Conservation (phyloP, 441 rosid species). For the Codiaeum variegatum region DNA sequence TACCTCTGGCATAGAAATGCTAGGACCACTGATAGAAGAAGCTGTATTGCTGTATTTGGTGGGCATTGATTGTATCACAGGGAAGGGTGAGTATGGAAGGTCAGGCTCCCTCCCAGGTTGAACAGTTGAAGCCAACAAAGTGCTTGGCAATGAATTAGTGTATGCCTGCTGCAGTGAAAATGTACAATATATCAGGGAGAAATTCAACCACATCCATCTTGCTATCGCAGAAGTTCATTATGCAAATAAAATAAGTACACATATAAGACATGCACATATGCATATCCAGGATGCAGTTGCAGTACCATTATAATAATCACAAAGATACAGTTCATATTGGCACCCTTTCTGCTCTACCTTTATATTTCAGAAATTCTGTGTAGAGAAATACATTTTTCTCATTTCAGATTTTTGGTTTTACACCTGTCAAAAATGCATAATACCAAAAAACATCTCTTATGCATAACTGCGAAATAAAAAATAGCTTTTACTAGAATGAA, state of each 20-base stretch:
- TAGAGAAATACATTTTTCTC: neutral
- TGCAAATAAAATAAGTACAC: neutral
- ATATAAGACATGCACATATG: neutral
- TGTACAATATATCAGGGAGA: neutral
- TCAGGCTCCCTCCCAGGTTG: constrained; percentile 80
- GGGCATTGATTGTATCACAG: constrained; percentile 61
- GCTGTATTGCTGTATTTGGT: constrained; percentile 58
- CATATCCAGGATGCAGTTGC: neutral
- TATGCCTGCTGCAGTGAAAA: constrained; percentile 53
- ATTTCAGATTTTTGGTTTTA: neutral
- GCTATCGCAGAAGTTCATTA: neutral
- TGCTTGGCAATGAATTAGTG: constrained; percentile 64
- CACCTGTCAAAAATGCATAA: neutral
- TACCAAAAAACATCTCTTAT: neutral
- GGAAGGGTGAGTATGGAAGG: constrained; percentile 77
- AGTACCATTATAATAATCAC: neutral
- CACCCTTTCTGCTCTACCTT: neutral
- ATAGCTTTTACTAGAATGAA: neutral
- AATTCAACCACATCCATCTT: constrained; percentile 17
- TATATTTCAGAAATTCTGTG: neutral
- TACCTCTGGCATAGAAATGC: constrained; percentile 85
- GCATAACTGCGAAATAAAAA: neutral
- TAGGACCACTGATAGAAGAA: constrained; percentile 68
- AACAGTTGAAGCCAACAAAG: constrained; percentile 61
- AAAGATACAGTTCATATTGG: neutral